These are phyloP conservation scores for Camelina laxa DNA, from an alignment of 345 rosid genomes.

Conservation along the genomic window DNA sequence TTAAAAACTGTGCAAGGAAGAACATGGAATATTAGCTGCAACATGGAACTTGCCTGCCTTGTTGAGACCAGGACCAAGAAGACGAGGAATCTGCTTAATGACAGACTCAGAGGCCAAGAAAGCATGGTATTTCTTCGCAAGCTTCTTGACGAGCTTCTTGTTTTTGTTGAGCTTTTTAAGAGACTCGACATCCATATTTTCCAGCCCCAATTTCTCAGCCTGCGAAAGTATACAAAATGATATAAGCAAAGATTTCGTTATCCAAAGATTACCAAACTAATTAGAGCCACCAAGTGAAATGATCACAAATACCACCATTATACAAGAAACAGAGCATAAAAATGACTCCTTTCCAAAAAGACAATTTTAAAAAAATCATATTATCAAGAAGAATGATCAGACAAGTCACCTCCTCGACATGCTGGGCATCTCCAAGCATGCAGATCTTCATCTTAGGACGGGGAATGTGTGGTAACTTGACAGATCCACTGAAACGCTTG, in stretches of 20 bases:
- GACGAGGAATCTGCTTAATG: slow-evolving; percentile 74
- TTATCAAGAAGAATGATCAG: not conserved
- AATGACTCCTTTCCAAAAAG: slow-evolving; percentile 10
- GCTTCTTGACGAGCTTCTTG: slow-evolving; percentile 70
- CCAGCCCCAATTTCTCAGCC: slow-evolving; percentile 66
- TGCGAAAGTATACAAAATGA: not conserved
- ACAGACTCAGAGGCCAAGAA: slow-evolving; percentile 70
- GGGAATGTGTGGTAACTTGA: slow-evolving; percentile 79
- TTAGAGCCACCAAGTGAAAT: too few species aligned
- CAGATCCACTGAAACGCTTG: slow-evolving; percentile 88
- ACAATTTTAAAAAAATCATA: not conserved
- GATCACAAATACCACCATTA: not conserved
- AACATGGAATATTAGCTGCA: slow-evolving; percentile 3
- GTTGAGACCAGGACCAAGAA: slow-evolving; percentile 76
- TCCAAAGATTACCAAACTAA: too few species aligned
- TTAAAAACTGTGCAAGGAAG: not conserved
- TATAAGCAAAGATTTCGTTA: not conserved
- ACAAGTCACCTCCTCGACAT: slow-evolving; percentile 71
- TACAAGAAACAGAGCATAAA: not conserved
- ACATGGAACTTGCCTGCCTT: slow-evolving; percentile 68
- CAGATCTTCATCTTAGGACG: slow-evolving; percentile 86
- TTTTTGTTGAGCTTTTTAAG: slow-evolving; percentile 72
- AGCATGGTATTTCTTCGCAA: slow-evolving; percentile 74
- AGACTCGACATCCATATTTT: slow-evolving; percentile 66
- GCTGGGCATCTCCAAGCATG: slow-evolving; percentile 93